Conservation (phyloP, 2,329 filamentous ascomycete species). For the Fusarium sublunatum region DNA sequence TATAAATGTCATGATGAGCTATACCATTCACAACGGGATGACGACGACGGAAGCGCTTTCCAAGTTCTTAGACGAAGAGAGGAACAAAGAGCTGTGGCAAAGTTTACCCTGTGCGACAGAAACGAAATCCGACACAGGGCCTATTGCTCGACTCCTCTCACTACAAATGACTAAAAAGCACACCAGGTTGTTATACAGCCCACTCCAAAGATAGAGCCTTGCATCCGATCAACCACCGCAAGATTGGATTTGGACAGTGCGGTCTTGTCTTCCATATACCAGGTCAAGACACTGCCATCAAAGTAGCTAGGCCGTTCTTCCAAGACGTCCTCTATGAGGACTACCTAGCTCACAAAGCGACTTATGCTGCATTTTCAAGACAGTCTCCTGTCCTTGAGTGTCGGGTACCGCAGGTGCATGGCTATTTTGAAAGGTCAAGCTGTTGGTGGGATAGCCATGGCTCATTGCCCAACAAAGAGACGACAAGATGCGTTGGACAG, state of each 20-base stretch:
- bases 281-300: constrained; percentile 32
- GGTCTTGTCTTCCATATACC: constrained; percentile 41
- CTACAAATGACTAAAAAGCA: no score
- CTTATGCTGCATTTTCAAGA: constrained; percentile 29
- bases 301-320: constrained; percentile 38
- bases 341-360: constrained; percentile 29
- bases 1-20: no score
- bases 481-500: neutral
- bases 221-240: constrained; percentile 27
- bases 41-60: neutral
- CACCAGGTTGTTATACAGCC: no score
- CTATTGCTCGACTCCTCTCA: neutral
- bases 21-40: neutral
- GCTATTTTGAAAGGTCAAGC: neutral
- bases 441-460: constrained; percentile 6
- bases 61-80: neutral
- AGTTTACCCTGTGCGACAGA: neutral
- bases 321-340: constrained; percentile 37
- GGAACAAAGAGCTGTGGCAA: neutral
- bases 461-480: constrained; percentile 14
- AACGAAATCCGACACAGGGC: neutral
- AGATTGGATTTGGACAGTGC: constrained; percentile 47
- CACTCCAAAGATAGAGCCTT: no score
- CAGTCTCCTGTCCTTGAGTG: neutral
- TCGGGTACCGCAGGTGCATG: constrained; percentile 1